Evolutionary conservation across 2,329 filamentous ascomycete species (phyloP), one percentile per base, ranked within the genome.

Genomic region (Ophiostoma piceae): DNA sequence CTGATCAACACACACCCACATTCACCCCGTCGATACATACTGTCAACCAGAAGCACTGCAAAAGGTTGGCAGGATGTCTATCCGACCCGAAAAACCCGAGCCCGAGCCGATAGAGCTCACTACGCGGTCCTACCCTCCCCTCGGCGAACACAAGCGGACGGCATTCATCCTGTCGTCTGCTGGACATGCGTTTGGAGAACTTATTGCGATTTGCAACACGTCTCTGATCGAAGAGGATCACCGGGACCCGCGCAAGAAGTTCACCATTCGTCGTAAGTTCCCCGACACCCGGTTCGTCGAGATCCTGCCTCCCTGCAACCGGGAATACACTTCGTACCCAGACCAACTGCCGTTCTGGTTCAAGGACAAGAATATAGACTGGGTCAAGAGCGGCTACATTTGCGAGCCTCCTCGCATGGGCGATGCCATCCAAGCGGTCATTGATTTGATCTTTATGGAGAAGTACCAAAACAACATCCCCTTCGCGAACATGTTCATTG

Each of bases 251-350:
- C 8, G 16, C 8, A 4, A 19, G 3, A 8, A 16, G 1, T n/a
- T n/a, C 19, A 65, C 62, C 7, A n/a, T 39, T 3, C 62, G 32
- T 22, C 19, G 39, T 3, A 35, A 9, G 19, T 12, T 22, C 19
- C 62, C 62, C 4, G 62, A 65, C n/a, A 35, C 37, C 62, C 22
- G 22, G 62, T 65, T 65, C n/a, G 62, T 65, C 2, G 32, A 39
- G 14, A 35, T 65, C 16, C n/a, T 39, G 8, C 32, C 62, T 22
- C 32, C 62, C 19, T 16, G 4, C 62, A 12, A 35, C 8, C 37
- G 32, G 7, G 16, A 19, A 14, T 32, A 19, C 8, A 1, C 60
- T n/a, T 19, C 19, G 35, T 57, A 6, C 6, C 51, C 57, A 32
- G 26, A 32, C 1, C 32, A 39, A 2, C 19, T n/a, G 2, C 5